Conservation (phyloP, 495 filamentous ascomycete genomes). For the Cudoniella acicularis region DNA sequence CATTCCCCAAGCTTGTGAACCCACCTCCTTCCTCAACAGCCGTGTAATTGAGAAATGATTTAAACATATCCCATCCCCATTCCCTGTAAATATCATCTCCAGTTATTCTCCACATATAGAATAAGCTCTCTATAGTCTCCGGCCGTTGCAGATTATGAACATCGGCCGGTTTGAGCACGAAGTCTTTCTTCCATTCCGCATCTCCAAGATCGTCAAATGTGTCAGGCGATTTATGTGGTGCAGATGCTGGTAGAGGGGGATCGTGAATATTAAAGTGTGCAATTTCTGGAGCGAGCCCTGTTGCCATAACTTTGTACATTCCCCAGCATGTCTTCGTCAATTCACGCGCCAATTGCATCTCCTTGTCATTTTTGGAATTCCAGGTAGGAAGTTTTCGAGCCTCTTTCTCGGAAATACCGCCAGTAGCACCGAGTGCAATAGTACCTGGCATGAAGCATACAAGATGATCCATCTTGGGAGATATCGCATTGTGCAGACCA, state of each 20-base stretch:
- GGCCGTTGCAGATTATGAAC: constrained; percentile 92
- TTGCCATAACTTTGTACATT: constrained; percentile 84
- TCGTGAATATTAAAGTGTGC: constrained; percentile 76
- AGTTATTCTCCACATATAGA: constrained; percentile 99
- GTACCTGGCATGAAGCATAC: constrained; percentile 98
- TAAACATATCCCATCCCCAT: constrained; percentile 99
- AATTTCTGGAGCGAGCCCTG: constrained; percentile 90
- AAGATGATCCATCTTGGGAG: constrained; percentile 96
- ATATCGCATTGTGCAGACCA: constrained; percentile 60
- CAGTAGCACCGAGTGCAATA: constrained; percentile 84
- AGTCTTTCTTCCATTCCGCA: constrained; percentile 69
- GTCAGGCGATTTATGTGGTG: constrained; percentile 41
- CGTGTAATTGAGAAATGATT: constrained; percentile 81
- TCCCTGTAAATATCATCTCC: constrained; percentile 85
- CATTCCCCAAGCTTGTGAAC: constrained; percentile 79
- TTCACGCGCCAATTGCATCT: constrained; percentile 81
- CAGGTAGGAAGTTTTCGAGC: constrained; percentile 69
- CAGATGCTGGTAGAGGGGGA: constrained; percentile 53
- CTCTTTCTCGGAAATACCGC: constrained; percentile 66
- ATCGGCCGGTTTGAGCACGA: constrained; percentile 70
- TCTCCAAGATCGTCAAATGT: constrained; percentile 46
- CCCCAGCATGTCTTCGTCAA: constrained; percentile 97
- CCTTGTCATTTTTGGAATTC: constrained; percentile 75
- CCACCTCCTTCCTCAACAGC: constrained; percentile 64
- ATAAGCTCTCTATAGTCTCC: constrained; percentile 90